Base-by-base conservation (phyloP, 306 rosid genomes). In the Biancaea sappan region DNA sequence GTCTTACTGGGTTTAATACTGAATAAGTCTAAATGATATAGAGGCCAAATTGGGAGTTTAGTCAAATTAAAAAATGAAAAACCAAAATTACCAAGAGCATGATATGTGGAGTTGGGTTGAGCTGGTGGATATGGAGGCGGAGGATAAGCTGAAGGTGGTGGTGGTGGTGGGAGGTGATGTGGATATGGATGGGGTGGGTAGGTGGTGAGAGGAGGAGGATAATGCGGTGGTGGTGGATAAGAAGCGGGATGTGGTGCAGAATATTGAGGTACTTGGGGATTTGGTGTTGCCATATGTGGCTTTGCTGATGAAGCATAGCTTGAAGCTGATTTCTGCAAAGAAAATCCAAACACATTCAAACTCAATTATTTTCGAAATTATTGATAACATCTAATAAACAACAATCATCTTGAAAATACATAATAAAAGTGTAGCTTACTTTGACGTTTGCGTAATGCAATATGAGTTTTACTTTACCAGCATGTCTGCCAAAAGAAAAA, bases 81-180 rank as follows among this genome's bases (percentile, higher is more conserved):
- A 16, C 5, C 0, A 18, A 9, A 60, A n/a, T n/a, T 81, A 90
- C 93, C 86, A 35, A 82, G 88, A 71, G 89, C 82, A 75, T 87
- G 81, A 54, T 80, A 80, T 18, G 71, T 48, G 3, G 79, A 74
- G 4, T 70, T 1, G 24, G 69, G 47, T 0, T 16, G 66, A 60
- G 66, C 16, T 1, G 66, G 66, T 9, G 66, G 66, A 32, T 60
- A 60, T 8, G 66, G 43, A 62, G 41, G 68, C 11, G 68, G 68
- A 37, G 68, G 68, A 62, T 62, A 62, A 35, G 48, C 29, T 0
- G 48, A 6, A 2, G 48, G n/a, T 19, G 66, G 76, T 41, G 54
- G 54, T 38, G n/a, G n/a, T n/a, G n/a, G n/a, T n/a, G n/a, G n/a
- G n/a, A n/a, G n/a, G n/a, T n/a, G n/a, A n/a, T n/a, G n/a, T n/a